Percentiles rank a stretch among this genome's conserved stretches.
Evolutionary conservation across 1,284 basidiomycete genomes (phyloP).

Genomic region (Sphaerobolus stellatus): DNA sequence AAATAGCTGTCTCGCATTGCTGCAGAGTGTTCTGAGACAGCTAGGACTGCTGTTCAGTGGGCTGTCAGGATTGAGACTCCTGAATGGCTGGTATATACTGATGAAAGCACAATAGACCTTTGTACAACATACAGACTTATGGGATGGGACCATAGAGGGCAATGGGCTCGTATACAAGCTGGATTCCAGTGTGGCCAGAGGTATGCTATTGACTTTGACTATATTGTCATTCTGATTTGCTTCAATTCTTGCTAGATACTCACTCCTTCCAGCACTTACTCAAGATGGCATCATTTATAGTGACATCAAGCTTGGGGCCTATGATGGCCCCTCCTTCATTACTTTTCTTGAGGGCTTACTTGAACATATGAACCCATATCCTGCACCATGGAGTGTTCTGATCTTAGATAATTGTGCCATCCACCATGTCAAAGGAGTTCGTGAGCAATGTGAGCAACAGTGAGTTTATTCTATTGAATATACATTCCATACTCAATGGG

Average conservation of each 20-base stretch:
- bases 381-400: slow-evolving; percentile 23
- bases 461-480: slow-evolving; percentile 6
- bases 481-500: background rate
- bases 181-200: slow-evolving; percentile 26
- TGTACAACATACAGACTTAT: slow-evolving; percentile 1
- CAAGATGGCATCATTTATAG: slow-evolving; percentile 20
- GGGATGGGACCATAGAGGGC: slow-evolving; percentile 25
- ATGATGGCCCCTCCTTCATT: slow-evolving; percentile 21
- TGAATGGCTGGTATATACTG: background rate
- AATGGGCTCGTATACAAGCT: slow-evolving; percentile 16
- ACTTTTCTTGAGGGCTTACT: slow-evolving; percentile 18
- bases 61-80: background rate
- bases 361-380: slow-evolving; percentile 26
- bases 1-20: background rate
- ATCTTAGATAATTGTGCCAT: slow-evolving; percentile 30
- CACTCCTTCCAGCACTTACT: slow-evolving; percentile 22
- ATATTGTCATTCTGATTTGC: too few relatives aligned
- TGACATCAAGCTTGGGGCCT: slow-evolving; percentile 24
- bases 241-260: too few relatives aligned
- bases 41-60: background rate
- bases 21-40: background rate
- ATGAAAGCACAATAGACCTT: background rate
- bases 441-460: slow-evolving; percentile 20
- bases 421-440: slow-evolving; percentile 24
- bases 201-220: slow-evolving; percentile 14